Conservation (phyloP, 2,329 filamentous ascomycete species). For the Calonectria ilicicola region DNA sequence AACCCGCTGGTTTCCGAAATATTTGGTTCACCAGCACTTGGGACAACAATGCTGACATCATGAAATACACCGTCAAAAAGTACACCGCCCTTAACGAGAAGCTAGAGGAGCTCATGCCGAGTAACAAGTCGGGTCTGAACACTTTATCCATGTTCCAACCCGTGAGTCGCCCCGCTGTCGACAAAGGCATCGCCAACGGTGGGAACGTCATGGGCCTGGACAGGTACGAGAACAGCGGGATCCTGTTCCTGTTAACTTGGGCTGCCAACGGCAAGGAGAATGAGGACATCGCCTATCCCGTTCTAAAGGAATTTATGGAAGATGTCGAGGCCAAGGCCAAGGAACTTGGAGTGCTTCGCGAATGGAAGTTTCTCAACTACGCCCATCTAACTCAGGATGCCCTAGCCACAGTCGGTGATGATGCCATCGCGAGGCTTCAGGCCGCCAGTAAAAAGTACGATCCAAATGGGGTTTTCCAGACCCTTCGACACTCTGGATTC, state of each 20-base stretch:
- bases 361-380: slow-evolving; percentile 58
- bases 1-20: slow-evolving; percentile 45
- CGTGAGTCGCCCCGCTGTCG: slow-evolving; percentile 41
- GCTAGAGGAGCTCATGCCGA: slow-evolving; percentile 41
- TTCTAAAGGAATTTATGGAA: slow-evolving; percentile 49
- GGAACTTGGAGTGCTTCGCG: slow-evolving; percentile 40
- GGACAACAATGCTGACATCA: slow-evolving; percentile 50
- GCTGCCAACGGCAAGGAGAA: slow-evolving; percentile 48
- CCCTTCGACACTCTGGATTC: slow-evolving; percentile 46
- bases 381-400: slow-evolving; percentile 53
- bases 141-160: slow-evolving; percentile 50
- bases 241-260: slow-evolving; percentile 48
- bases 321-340: slow-evolving; percentile 43
- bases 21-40: slow-evolving; percentile 52
- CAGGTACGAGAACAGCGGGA: slow-evolving; percentile 38
- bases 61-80: slow-evolving; percentile 47
- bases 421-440: slow-evolving; percentile 49
- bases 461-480: slow-evolving; percentile 53
- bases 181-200: slow-evolving; percentile 46
- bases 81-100: slow-evolving; percentile 44
- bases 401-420: slow-evolving; percentile 51
- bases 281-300: slow-evolving; percentile 49
- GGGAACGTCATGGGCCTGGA: slow-evolving; percentile 51
- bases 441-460: slow-evolving; percentile 52
- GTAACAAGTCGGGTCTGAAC: slow-evolving; percentile 40